Evolutionary conservation across 2,329 filamentous ascomycete species (phyloP).

Genomic region (Paracorniculantispora psalliotae): DNA sequence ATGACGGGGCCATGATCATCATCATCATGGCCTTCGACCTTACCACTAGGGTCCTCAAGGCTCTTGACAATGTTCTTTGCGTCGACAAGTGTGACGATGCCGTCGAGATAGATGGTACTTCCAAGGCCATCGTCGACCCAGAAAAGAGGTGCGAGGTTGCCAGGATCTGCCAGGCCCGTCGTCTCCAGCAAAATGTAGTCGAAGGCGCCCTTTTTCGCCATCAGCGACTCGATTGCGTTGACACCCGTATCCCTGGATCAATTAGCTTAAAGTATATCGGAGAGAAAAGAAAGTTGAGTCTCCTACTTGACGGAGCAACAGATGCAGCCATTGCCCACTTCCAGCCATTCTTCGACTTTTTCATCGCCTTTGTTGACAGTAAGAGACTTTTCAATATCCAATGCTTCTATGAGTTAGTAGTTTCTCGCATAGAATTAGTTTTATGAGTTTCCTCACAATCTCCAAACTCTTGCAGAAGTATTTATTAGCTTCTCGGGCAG

Average conservation of each 20-base stretch:
- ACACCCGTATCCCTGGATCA: slow-evolving; percentile 74
- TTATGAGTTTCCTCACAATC: slow-evolving; percentile 59
- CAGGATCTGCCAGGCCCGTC: slow-evolving; percentile 89
- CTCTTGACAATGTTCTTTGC: slow-evolving; percentile 84
- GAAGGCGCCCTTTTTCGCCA: slow-evolving; percentile 89
- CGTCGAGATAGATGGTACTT: slow-evolving; percentile 93
- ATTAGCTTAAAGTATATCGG: slow-evolving; percentile 20
- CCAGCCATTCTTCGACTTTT: slow-evolving; percentile 88
- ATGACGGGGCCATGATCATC: slow-evolving; percentile 61
- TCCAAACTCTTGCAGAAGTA: slow-evolving; percentile 59
- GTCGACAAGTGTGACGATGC: slow-evolving; percentile 92
- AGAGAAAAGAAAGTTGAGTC: background rate
- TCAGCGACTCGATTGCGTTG: slow-evolving; percentile 89
- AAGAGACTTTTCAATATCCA: slow-evolving; percentile 93
- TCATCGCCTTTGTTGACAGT: slow-evolving; percentile 82
- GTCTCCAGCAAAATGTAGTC: slow-evolving; percentile 98
- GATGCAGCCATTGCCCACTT: slow-evolving; percentile 93
- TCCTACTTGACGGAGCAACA: slow-evolving; percentile 91
- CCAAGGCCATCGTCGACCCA: slow-evolving; percentile 97
- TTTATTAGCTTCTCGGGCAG: too few relatives aligned
- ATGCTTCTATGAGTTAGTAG: slow-evolving; percentile 47
- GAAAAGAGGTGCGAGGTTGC: slow-evolving; percentile 91
- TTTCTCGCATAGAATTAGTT: background rate
- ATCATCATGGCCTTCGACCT: slow-evolving; percentile 47
- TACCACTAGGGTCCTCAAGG: slow-evolving; percentile 65